Percentiles rank a stretch among this genome's conserved stretches.
Evolutionary conservation across 371 early-diverging fungal genomes (phyloP).

Genomic region (Batrachochytrium dendrobatidis): DNA sequence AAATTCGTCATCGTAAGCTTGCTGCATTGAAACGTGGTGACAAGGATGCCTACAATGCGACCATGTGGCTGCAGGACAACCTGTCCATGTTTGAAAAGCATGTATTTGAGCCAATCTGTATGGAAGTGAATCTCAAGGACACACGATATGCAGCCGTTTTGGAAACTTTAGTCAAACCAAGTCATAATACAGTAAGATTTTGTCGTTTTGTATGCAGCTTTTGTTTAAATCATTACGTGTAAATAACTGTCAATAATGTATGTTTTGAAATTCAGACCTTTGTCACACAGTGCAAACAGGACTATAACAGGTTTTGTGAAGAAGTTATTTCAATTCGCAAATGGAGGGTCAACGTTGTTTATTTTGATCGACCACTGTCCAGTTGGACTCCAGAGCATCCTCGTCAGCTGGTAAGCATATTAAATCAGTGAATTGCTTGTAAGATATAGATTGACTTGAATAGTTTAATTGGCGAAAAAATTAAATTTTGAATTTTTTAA

Average conservation of each 20-base stretch:
- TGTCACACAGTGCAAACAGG: constrained; percentile 66
- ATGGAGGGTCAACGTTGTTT: constrained; percentile 36
- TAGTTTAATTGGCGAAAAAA: no score
- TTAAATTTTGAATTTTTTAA: no score
- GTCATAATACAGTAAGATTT: constrained; percentile 11
- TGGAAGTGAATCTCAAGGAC: constrained; percentile 58
- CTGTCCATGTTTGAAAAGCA: constrained; percentile 51
- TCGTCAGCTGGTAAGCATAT: no score
- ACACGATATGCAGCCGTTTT: constrained; percentile 51
- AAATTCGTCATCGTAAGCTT: constrained; percentile 19
- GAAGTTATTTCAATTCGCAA: constrained; percentile 51
- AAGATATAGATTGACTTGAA: no score
- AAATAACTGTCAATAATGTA: no score
- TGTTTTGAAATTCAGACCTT: no score
- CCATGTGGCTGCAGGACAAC: constrained; percentile 43
- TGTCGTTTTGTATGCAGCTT: neutral
- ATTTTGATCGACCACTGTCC: neutral
- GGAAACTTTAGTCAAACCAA: constrained; percentile 42
- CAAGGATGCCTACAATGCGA: constrained; percentile 45
- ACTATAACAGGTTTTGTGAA: constrained; percentile 61
- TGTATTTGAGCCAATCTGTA: constrained; percentile 66
- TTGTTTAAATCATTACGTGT: neutral
- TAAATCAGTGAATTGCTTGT: no score
- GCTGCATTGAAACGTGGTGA: constrained; percentile 17
- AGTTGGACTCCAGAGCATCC: no score